Conservation (phyloP, 805 yeast genomes). For the Barnettozyma wickerhamii region DNA sequence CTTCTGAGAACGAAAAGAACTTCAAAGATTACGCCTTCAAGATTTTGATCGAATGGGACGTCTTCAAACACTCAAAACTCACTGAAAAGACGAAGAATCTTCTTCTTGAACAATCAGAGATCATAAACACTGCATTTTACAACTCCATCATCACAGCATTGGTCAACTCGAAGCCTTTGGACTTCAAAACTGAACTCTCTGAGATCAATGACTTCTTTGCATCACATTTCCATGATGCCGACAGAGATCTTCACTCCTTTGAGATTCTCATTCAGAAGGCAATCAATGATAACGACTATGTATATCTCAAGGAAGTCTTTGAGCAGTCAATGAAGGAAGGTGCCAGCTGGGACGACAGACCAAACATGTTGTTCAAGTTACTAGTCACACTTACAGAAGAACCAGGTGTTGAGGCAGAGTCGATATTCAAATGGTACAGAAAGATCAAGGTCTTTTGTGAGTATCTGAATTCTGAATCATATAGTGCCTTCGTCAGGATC, state of each 20-base stretch:
- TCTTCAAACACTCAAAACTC: constrained; percentile 1
- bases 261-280: constrained; percentile 11
- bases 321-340: constrained; percentile 33
- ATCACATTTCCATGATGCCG: background rate
- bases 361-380: constrained; percentile 24
- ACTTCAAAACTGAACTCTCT: background rate
- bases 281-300: constrained; percentile 4
- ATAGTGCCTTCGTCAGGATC: constrained; percentile 33
- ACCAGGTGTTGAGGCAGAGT: constrained; percentile 23
- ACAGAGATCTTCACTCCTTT: constrained; percentile 9
- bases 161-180: background rate
- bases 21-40: background rate
- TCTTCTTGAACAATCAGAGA: too few species aligned
- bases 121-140: background rate
- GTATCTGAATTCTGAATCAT: constrained; percentile 33
- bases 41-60: constrained; percentile 6
- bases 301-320: constrained; percentile 27
- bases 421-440: constrained; percentile 33
- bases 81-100: too few species aligned
- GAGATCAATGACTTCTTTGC: constrained; percentile 1
- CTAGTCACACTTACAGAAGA: constrained; percentile 25
- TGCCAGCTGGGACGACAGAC: constrained; percentile 37
- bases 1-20: background rate
- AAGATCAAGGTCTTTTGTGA: constrained; percentile 38
- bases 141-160: constrained; percentile 1